phyloP scores from a whole-genome alignment of 2,329 filamentous ascomycete genomes.

The Beauveria scarabaeidicola region DNA sequence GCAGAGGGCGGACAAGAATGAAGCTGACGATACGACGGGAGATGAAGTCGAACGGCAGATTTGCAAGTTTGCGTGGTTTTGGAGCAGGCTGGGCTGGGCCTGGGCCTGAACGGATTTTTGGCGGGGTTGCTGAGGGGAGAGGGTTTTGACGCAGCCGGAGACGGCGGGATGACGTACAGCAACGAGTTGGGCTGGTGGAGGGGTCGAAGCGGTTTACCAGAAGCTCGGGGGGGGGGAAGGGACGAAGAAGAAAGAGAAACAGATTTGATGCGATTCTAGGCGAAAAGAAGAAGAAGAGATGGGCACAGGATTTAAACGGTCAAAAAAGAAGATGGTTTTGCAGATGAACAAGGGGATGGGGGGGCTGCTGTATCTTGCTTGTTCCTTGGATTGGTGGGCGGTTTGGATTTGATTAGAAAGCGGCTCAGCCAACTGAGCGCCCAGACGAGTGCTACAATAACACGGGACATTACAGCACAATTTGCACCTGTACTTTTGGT shows the following conservation, averaged over 20 bases:
- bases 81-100: constrained; percentile 2
- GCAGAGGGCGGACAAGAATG: not conserved
- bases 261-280: not conserved
- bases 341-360: not conserved
- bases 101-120: constrained; percentile 7
- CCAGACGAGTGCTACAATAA: not conserved
- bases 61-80: constrained; percentile 7
- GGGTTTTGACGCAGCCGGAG: constrained; percentile 3
- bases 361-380: not conserved
- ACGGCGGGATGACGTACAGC: constrained; percentile 8
- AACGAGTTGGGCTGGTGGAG: not conserved
- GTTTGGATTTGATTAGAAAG: constrained; percentile 5
- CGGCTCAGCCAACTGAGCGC: not conserved
- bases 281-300: no score
- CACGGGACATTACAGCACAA: no score
- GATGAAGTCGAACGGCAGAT: not conserved
- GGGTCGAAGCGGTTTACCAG: not conserved
- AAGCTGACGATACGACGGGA: not conserved
- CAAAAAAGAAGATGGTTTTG: not conserved
- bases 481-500: not conserved
- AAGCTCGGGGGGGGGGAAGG: not conserved
- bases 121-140: constrained; percentile 3
- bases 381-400: not conserved
- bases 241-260: not conserved
- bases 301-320: not conserved